These are phyloP conservation scores for Pseudotsuga menziesii DNA, from an alignment of 75 land plant species.

Conservation along the genomic window DNA sequence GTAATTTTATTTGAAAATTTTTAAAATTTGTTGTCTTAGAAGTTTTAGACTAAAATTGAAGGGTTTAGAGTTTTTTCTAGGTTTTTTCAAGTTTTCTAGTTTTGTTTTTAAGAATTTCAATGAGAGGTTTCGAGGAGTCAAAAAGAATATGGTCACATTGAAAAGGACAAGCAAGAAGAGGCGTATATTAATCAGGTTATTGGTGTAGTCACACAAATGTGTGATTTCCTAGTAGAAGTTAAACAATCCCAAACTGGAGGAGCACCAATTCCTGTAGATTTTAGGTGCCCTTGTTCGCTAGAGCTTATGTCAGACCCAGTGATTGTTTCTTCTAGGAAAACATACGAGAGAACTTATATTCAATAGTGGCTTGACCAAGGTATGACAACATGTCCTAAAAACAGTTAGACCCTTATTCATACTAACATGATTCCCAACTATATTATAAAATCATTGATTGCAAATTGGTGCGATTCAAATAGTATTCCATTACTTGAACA, in stretches of 20 bases:
- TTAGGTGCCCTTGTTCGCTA: conserved; percentile 39
- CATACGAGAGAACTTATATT: conserved; percentile 42
- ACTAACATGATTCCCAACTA: conserved; percentile 32
- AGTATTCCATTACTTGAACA: conserved; percentile 19
- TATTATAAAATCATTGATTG: conserved; percentile 35
- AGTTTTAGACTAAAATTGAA: too few species aligned
- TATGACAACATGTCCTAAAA: conserved; percentile 39
- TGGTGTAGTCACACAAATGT: conserved; percentile 12
- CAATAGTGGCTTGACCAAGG: conserved; percentile 41
- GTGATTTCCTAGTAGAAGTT: conserved; percentile 15
- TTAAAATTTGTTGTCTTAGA: too few species aligned
- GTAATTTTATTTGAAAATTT: too few species aligned
- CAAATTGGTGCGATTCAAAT: conserved; percentile 37
- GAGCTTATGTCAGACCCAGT: too few species aligned
- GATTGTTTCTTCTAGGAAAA: too few species aligned
- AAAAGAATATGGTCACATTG: too few species aligned
- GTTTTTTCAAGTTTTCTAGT: too few species aligned
- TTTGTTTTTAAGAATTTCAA: too few species aligned
- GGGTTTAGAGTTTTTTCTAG: too few species aligned
- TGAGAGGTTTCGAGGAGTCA: too few species aligned
- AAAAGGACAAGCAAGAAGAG: too few species aligned
- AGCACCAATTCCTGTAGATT: conserved; percentile 41
- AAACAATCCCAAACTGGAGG: conserved; percentile 17
- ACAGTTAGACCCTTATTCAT: conserved; percentile 23
- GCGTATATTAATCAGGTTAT: too few species aligned